Evolutionary conservation across 1,284 basidiomycete genomes (phyloP), one percentile per base, ranked within the genome.

Genomic region (Neotropicomus parvogracilis): DNA sequence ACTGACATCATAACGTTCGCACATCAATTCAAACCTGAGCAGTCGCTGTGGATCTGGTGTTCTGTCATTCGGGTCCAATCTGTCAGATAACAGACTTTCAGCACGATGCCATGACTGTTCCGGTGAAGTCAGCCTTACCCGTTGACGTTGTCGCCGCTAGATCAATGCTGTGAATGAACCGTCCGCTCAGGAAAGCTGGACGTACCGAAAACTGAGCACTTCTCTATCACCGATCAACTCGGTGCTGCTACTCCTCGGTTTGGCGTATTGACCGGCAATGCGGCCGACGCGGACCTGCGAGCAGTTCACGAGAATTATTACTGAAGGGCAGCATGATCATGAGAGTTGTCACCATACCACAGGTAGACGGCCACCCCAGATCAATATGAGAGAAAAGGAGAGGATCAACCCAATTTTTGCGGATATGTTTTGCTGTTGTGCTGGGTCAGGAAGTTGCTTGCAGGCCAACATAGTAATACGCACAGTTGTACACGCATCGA

Each of bases 251-350:
- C 88, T 93, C 48, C 95, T 78, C 0, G 95, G 95, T 69, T 98
- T 98, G 27, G 94, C 95, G 59, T 97, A 98, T 68, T 98, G 95
- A 1, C 94, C 94, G 1, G 93, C 94, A 57, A 97, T 95, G 24
- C 94, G 80, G 6, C 91, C 91, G 53, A 97, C 84, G 13, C 94
- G 84, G 36, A 95, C 77, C 84, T 87, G 38, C 13, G 14, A 26
- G n/a, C 8, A 24, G 17, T n/a, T 45, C 33, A 42, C 50, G 48
- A 55, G 56, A 52, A 54, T 19, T 3, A 12, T 24, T 20, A 38
- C 31, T 11, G n/a, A 26, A n/a, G n/a, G n/a, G 13, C 3, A 13
- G 16, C 9, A 9, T 21, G 31, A 41, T 17, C 5, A 24, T 11
- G 35, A 37, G 40, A 36, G 16, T 17, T 20, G 40, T 27, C n/a